Evolutionary conservation across 345 rosid genomes (phyloP), one percentile per base, ranked within the genome.

Genomic region (Hibiscus trionum): DNA sequence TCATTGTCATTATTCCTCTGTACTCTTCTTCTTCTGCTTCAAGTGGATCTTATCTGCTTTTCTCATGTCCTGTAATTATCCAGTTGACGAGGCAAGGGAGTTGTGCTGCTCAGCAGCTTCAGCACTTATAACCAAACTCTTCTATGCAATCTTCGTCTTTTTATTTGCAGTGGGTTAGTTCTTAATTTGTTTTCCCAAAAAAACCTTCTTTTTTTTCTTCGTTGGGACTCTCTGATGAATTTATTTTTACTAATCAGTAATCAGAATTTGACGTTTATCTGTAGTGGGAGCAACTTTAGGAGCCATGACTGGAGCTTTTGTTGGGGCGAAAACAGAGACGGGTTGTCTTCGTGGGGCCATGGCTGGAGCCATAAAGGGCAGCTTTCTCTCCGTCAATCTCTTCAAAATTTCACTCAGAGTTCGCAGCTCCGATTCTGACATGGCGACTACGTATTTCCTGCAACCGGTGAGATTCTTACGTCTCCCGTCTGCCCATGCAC

Each of bases 271-370:
- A 11, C 5, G 61, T 39, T 42, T 33, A 1, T 42, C 2, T 70
- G 37, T 46, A 81, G 87, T 74, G n/a, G 82, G 87, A 4, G 63
- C 73, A 11, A 66, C 75, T 4, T 1, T 76, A 33, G 81, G 84
- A 72, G 79, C 74, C 19, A 35, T 77, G 5, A 19, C 29, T 0
- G 86, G 84, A 39, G 73, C 76, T 24, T 24, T 73, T 33, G 58
- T 73, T 29, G 81, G 84, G 65, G 33, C 78, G 19, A 80, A 76
- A 49, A 72, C 73, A 7, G 55, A 71, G 27, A 73, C 74, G 17
- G 69, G 84, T 52, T 59, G 81, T 21, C 33, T 82, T 15, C 69
- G 11, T 19, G 78, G 81, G 15, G 77, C 77, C 31, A 61, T 52
- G 0, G 70, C 75, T 19, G 88, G 86, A 50, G 77, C 82, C 24